Evolutionary conservation across 2,329 filamentous ascomycete genomes (phyloP), one percentile per base, ranked within the genome.

Genomic region (Cercospora brassicicola): DNA sequence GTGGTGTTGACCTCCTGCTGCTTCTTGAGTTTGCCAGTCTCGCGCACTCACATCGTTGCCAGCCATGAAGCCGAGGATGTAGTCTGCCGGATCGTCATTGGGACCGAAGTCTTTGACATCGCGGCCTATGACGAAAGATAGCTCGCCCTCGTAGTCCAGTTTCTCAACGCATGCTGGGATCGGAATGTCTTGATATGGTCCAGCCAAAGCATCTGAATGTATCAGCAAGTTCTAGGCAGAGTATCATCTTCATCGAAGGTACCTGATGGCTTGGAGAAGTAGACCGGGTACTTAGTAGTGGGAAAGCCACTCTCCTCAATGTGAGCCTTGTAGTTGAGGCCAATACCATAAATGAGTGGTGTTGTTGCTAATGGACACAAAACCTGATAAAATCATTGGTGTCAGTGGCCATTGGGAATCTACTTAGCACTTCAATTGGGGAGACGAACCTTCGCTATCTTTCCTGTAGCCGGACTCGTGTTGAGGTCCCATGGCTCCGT

Each of bases 101-200:
- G 87, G 78, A 15, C 45, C 20, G 9, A 93, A 88, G 75, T 93
- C 84, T 53, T 82, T 79, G 69, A 88, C 89, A 67, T 85, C 81
- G 78, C 88, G 89, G 39, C 90, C 90, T 69, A 93, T 91, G 11
- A 94, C 82, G 33, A 88, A 83, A 15, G 92, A 89, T 4, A 94
- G 84, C 80, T 94, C 91, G 77, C 90, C 92, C 80, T 94, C 91
- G 79, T 93, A 94, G 80, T 94, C 91, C 18, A 92, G 80, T 60
- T 83, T 83, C 69, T 89, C 83, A 78, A 51, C 45, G 20, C 45
- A 51, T 20, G 18, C 20, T 20, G 45, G 45, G 20, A 51, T 51
- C 6, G 45, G 45, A 26, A 51, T 51, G 5, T 51, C 45, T 26
- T 51, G 45, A 51, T 51, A 26, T 9, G 45, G 45, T 23, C 45